phyloP scores from a whole-genome alignment of 495 filamentous ascomycete species.

The Xylaria grammica region DNA sequence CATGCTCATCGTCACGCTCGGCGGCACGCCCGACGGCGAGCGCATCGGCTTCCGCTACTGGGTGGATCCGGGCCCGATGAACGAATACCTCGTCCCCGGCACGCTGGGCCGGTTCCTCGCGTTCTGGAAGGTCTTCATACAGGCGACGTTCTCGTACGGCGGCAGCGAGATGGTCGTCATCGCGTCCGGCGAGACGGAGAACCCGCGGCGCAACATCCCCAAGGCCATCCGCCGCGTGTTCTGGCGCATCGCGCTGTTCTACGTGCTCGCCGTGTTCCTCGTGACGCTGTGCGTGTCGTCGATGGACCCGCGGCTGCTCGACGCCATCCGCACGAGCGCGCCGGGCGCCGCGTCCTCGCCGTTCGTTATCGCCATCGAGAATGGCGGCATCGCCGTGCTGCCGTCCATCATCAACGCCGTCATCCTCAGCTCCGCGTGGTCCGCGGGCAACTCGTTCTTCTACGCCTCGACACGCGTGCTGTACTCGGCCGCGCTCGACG shows the following conservation, averaged over 20 bases:
- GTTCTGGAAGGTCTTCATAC: conserved; percentile 66
- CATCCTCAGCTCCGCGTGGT: conserved; percentile 68
- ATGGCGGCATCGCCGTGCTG: conserved; percentile 66
- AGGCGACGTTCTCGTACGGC: conserved; percentile 63
- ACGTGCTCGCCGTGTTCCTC: conserved; percentile 71
- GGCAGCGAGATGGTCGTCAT: conserved; percentile 65
- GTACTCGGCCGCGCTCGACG: conserved; percentile 60
- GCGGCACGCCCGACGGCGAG: conserved; percentile 63
- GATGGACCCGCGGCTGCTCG: conserved; percentile 54
- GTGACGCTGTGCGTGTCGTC: conserved; percentile 66
- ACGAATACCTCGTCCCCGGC: conserved; percentile 59
- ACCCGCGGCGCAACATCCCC: conserved; percentile 73
- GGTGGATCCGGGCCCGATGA: conserved; percentile 72
- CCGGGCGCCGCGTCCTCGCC: conserved; percentile 63
- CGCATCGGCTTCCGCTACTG: conserved; percentile 70
- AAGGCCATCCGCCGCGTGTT: conserved; percentile 72
- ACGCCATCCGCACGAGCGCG: conserved; percentile 48
- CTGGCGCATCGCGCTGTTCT: conserved; percentile 73
- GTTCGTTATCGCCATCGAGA: conserved; percentile 64
- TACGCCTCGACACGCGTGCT: conserved; percentile 72
- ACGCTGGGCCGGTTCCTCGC: conserved; percentile 60
- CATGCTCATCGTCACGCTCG: conserved; percentile 69
- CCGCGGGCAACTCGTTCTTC: conserved; percentile 71
- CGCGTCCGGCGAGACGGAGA: conserved; percentile 75
- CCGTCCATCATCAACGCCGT: conserved; percentile 74